phyloP scores from a whole-genome alignment of 495 filamentous ascomycete species.

The Penicillium cataractarum region DNA sequence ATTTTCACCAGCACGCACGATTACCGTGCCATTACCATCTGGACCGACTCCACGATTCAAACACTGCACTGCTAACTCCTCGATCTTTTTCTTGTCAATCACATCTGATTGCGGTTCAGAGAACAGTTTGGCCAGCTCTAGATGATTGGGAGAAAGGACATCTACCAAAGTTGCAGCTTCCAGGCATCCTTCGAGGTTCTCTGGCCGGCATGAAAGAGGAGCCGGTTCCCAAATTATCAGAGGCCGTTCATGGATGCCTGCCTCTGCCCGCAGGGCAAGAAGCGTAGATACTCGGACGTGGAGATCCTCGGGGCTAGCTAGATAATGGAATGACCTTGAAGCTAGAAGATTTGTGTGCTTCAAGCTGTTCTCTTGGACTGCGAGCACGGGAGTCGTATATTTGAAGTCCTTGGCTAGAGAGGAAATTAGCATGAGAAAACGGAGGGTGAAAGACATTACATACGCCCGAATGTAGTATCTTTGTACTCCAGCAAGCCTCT shows the following conservation, averaged over 20 bases:
- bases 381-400: constrained; percentile 65
- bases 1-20: constrained; percentile 39
- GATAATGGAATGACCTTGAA: constrained; percentile 68
- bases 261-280: constrained; percentile 14
- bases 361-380: constrained; percentile 15
- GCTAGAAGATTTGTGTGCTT: constrained; percentile 11
- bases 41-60: constrained; percentile 29
- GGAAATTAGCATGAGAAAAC: constrained; percentile 25
- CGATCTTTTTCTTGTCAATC: constrained; percentile 23
- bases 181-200: constrained; percentile 28
- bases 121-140: constrained; percentile 34
- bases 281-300: constrained; percentile 12
- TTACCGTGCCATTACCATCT: constrained; percentile 19
- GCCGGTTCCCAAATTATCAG: constrained; percentile 45
- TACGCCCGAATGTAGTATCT: constrained; percentile 49
- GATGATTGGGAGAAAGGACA: constrained; percentile 44
- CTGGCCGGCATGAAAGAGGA: constrained; percentile 30
- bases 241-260: constrained; percentile 22
- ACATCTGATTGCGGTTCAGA: constrained; percentile 5
- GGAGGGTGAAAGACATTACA: constrained; percentile 7
- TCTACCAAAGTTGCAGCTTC: constrained; percentile 30
- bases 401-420: constrained; percentile 64
- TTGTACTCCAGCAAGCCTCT: constrained; percentile 37
- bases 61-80: constrained; percentile 25
- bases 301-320: constrained; percentile 64